Evolutionary conservation across 116 monocot species (phyloP), one percentile per base, ranked within the genome.

Genomic region (Trichopus zeylanicus): DNA sequence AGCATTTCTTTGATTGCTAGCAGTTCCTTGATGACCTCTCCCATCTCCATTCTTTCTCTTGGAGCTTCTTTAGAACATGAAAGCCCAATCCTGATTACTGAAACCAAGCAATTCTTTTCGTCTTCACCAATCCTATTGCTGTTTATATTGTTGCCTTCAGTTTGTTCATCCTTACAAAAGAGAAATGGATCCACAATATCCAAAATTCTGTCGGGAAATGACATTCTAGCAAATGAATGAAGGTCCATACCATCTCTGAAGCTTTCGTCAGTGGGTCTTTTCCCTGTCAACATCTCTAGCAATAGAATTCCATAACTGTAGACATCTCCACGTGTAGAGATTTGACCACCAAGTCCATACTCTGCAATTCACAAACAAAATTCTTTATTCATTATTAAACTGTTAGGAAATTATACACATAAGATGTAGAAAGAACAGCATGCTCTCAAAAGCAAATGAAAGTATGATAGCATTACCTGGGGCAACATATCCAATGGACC

Each of bases 401-500:
- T n/a, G n/a, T n/a, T n/a, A n/a, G n/a, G n/a, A n/a, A n/a, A n/a
- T n/a, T n/a, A n/a, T n/a, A n/a, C n/a, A n/a, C n/a, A n/a, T n/a
- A n/a, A n/a, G n/a, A n/a, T n/a, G n/a, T n/a, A n/a, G n/a, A n/a
- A n/a, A n/a, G n/a, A n/a, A n/a, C n/a, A n/a, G n/a, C n/a, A 10
- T 35, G 34, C 34, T 35, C 34, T 6, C 34, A 35, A 35, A 35
- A 10, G 34, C 34, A 35, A 35, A 6, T 21, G 5, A 49, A 49
- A 2, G 22, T 21, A 4, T 49, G 49, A 49, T n/a, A n/a, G 49
- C 21, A 49, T 26, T 25, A 81, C 81, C 81, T 67, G 82, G 82
- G 58, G 82, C 53, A 60, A 77, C 61, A 59, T 82, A 82, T 37
- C 82, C 82, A 29, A 82, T 78, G 20, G 82, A 66, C 55, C 83